A percentile compares a stretch with the other conserved stretches of the same genome.
Conservation (phyloP, 495 filamentous ascomycete species). For the Pseudevernia furfuracea region DNA sequence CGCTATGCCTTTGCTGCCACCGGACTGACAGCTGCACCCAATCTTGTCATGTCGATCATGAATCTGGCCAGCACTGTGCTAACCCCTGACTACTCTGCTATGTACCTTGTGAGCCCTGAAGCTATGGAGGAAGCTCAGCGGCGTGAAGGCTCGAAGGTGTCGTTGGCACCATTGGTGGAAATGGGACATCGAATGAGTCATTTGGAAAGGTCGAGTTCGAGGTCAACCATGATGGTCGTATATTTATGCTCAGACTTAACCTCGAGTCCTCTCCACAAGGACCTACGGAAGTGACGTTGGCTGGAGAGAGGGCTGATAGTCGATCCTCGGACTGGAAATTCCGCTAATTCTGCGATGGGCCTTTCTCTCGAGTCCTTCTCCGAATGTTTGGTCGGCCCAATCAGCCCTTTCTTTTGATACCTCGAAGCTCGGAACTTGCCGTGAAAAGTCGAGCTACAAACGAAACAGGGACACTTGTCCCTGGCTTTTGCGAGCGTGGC, state of each 20-base stretch:
- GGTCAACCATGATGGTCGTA: neutral
- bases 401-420: too few species aligned
- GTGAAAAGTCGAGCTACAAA: too few species aligned
- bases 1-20: slow-evolving; percentile 41
- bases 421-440: too few species aligned
- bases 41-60: slow-evolving; percentile 62
- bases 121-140: slow-evolving; percentile 37
- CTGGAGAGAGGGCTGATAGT: too few species aligned
- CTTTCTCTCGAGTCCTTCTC: too few species aligned
- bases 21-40: slow-evolving; percentile 42
- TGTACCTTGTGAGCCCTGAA: slow-evolving; percentile 37
- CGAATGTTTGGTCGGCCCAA: too few species aligned
- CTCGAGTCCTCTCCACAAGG: too few species aligned
- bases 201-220: neutral
- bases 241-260: neutral
- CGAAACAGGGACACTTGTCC: neutral
- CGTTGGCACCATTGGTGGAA: slow-evolving; percentile 20
- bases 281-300: too few species aligned
- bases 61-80: slow-evolving; percentile 44
- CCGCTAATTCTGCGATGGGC: too few species aligned
- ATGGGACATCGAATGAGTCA: neutral
- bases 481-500: neutral
- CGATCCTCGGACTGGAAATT: too few species aligned
- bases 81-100: slow-evolving; percentile 35
- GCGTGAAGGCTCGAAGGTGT: slow-evolving; percentile 30